Evolutionary conservation across 257 asterid genomes (phyloP).

Genomic region (Datura wrightii): DNA sequence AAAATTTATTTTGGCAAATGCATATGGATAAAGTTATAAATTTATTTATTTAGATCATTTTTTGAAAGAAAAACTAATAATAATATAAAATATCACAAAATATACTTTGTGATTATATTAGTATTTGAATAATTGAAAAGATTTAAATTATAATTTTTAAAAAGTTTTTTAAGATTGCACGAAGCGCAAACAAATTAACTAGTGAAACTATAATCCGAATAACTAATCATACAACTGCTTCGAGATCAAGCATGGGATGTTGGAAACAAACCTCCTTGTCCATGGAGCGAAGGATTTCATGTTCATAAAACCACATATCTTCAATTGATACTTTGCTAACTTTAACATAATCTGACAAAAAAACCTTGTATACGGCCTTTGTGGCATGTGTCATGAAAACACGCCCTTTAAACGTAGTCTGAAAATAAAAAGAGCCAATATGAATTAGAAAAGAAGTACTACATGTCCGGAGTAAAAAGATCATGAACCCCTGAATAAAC

Average conservation of each 20-base stretch:
- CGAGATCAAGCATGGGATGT: slow-evolving; percentile 15
- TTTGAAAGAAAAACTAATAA: no score
- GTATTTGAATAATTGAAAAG: no score
- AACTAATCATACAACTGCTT: not conserved
- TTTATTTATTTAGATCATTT: no score
- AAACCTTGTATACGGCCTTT: slow-evolving; percentile 90
- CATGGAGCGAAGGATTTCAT: slow-evolving; percentile 82
- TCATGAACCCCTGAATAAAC: no score
- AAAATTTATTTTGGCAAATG: no score
- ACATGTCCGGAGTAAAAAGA: not conserved
- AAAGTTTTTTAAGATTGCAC: no score
- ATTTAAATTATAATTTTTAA: no score
- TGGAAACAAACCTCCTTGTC: slow-evolving; percentile 70
- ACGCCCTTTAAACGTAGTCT: slow-evolving; percentile 91
- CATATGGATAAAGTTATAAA: no score
- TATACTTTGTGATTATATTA: no score
- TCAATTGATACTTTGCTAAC: slow-evolving; percentile 99
- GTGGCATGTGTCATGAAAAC: slow-evolving; percentile 99
- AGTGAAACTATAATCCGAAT: not conserved
- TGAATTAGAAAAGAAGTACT: slow-evolving; percentile 22
- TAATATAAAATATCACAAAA: no score
- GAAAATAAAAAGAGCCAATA: slow-evolving; percentile 40
- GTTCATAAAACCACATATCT: slow-evolving; percentile 89
- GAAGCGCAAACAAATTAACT: no score
- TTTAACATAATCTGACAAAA: slow-evolving; percentile 91